phyloP scores from a whole-genome alignment of 2,329 filamentous ascomycete species.

The Paracoccidioides brasiliensis region DNA sequence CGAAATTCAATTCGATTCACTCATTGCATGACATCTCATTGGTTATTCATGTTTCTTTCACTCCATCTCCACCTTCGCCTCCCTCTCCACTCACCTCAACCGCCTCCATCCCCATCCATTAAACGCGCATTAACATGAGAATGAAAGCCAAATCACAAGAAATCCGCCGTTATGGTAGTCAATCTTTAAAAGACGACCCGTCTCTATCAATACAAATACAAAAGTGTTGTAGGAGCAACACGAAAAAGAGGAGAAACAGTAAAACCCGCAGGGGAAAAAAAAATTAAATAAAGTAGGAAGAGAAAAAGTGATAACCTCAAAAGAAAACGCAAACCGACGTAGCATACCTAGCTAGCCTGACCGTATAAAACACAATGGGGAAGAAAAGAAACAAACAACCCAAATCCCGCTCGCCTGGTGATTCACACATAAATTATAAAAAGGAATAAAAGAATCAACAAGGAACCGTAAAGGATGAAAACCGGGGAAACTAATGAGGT shows the following conservation, averaged over 20 bases:
- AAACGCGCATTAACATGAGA: not conserved
- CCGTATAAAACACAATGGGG: not conserved
- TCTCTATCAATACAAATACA: conserved; percentile 3
- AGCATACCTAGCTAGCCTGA: not conserved
- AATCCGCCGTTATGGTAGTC: not conserved
- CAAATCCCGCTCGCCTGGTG: not conserved
- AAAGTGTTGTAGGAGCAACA: not conserved
- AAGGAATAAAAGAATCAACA: not conserved
- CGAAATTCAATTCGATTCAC: not conserved
- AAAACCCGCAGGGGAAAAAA: not conserved
- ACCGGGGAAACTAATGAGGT: not conserved
- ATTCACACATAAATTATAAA: not conserved
- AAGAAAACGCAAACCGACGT: not conserved
- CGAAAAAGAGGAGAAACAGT: not conserved
- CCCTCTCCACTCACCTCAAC: too few relatives aligned
- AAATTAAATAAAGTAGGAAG: not conserved
- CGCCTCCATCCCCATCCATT: too few relatives aligned
- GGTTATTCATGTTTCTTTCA: too few relatives aligned
- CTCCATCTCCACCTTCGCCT: too few relatives aligned
- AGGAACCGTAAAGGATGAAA: not conserved
- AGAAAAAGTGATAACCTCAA: not conserved
- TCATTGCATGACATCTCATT: too few relatives aligned
- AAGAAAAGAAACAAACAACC: not conserved
- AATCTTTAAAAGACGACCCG: not conserved
- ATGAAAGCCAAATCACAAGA: not conserved